Conservation (phyloP, 768 basidiomycete species). For the Mycena amicta region DNA sequence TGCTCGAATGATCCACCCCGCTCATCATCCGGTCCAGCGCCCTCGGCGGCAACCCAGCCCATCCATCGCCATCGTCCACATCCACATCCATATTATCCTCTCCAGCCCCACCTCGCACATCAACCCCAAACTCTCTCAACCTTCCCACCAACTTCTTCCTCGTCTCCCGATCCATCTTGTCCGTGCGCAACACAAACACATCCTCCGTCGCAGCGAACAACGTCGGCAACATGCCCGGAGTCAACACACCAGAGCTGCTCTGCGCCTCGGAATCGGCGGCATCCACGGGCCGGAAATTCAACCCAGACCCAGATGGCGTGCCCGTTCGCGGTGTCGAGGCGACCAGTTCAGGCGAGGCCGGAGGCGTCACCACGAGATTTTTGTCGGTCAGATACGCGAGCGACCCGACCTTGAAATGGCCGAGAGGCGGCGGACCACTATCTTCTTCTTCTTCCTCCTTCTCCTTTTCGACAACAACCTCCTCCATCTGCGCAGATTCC, state of each 20-base stretch:
- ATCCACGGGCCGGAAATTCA: no score
- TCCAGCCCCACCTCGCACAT: conserved; percentile 3
- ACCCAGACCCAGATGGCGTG: not conserved
- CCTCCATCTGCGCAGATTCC: no score
- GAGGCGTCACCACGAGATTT: conserved; percentile 17
- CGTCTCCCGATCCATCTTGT: conserved; percentile 16
- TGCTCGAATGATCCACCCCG: not conserved
- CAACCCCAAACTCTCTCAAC: conserved; percentile 17
- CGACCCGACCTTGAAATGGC: conserved; percentile 18
- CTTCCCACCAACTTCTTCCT: conserved; percentile 13
- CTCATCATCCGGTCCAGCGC: conserved; percentile 20
- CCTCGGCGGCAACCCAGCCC: conserved; percentile 14
- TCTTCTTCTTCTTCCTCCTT: conserved; percentile 6
- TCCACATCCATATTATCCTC: not conserved
- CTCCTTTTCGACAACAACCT: no score
- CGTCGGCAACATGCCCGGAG: not conserved
- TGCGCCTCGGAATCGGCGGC: conserved; percentile 9
- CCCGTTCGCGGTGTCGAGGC: not conserved
- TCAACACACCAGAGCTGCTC: conserved; percentile 4
- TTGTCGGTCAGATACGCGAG: conserved; percentile 21
- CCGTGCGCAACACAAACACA: conserved; percentile 20
- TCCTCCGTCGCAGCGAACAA: conserved; percentile 20
- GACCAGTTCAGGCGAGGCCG: conserved; percentile 12
- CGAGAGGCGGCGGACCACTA: conserved; percentile 17
- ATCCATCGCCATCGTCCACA: not conserved